phyloP scores from a whole-genome alignment of 2,329 filamentous ascomycete genomes.

The Emmonsia crescens region DNA sequence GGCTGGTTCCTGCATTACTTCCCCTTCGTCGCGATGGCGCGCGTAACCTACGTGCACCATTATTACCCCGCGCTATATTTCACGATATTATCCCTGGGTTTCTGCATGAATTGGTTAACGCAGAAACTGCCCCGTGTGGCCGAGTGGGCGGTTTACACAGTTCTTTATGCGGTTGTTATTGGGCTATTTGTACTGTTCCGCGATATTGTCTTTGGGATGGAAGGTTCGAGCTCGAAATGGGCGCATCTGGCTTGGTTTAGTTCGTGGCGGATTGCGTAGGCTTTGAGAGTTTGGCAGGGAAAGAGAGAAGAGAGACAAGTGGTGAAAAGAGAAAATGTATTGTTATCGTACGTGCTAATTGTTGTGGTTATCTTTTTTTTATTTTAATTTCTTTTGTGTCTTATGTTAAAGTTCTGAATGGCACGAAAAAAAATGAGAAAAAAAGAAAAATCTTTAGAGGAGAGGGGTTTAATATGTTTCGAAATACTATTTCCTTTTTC shows the following conservation, averaged over 20 bases:
- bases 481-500: not conserved
- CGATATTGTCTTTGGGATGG: slow-evolving; percentile 94
- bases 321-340: not conserved
- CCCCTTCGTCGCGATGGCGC: slow-evolving; percentile 93
- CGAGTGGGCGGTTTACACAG: slow-evolving; percentile 58
- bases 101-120: slow-evolving; percentile 75
- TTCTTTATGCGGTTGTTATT: slow-evolving; percentile 63
- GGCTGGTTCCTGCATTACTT: slow-evolving; percentile 96
- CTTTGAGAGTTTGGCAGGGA: not conserved
- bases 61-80: slow-evolving; percentile 99
- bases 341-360: not conserved
- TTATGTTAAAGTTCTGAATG: not conserved
- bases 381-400: not conserved
- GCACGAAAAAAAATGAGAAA: not conserved
- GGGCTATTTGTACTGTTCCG: slow-evolving; percentile 84
- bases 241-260: slow-evolving; percentile 89
- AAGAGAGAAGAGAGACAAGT: not conserved
- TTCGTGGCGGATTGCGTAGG: slow-evolving; percentile 73
- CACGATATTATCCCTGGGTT: slow-evolving; percentile 79
- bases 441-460: not conserved
- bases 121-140: slow-evolving; percentile 53
- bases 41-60: slow-evolving; percentile 98
- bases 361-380: not conserved
- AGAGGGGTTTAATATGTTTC: not conserved
- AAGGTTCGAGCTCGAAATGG: slow-evolving; percentile 72